Evolutionary conservation across 2,329 filamentous ascomycete genomes (phyloP), one percentile per base, ranked within the genome.

Genomic region (Sphaceloma murrayae): DNA sequence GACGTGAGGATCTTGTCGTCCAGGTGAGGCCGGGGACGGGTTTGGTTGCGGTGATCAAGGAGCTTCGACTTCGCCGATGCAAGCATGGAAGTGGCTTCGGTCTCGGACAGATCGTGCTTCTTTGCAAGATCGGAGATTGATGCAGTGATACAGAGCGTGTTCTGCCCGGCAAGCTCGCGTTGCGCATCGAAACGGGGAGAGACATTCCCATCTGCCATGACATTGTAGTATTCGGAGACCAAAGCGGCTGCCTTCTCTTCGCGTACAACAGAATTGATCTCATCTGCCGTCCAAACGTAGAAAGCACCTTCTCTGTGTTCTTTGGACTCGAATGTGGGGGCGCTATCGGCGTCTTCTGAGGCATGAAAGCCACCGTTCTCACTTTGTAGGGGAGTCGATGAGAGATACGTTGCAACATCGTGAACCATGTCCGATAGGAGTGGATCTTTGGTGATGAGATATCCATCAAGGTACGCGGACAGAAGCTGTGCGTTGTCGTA

Each of bases 111-210:
- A 1, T 78, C 80, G 54, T 94, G 83, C 53, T 91, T 80, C 46
- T 76, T 75, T 10, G 82, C 80, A 5, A 98, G 69, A 34, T 82
- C 77, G 14, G 73, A 70, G 0, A 78, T 72, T 0, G 80, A 82
- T 48, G 74, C 78, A 26, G 75, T 75, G 18, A 94, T 73, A 27
- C 78, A 77, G 2, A 95, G 65, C 4, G 94, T 87, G 57, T 96
- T 98, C 59, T 94, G 86, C 55, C 89, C 87, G 56, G 94, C 81
- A 48, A 96, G 89, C 57, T 96, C 89, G 58, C 96, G 89, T 55
- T 94, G 84, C 0, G 85, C 81, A 57, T 98, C 91, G 53, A 89
- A 78, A 45, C 81, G 76, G 3, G 80, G 78, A 24, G 80, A 75
- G 1, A 98, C 81, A 55, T 98, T 96, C 33, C 91, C 91, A 53